phyloP scores from a whole-genome alignment of 495 filamentous ascomycete species.

The Aspergillus avenaceus region DNA sequence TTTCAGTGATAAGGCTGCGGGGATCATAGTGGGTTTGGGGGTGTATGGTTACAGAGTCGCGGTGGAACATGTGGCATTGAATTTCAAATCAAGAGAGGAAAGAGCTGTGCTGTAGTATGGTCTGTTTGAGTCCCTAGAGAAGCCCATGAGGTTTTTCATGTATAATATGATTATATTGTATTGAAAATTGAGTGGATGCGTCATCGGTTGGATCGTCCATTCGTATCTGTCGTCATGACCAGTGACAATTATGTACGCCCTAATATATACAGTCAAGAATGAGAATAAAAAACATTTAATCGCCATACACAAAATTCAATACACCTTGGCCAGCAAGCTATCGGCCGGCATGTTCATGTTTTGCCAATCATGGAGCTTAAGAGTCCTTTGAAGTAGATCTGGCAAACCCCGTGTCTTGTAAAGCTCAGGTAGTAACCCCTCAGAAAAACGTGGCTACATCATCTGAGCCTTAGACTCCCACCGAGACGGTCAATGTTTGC shows the following conservation, averaged over 20 bases:
- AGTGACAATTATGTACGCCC: conserved; percentile 1
- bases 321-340: neutral
- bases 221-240: neutral
- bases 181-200: neutral
- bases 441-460: too few species aligned
- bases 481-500: too few species aligned
- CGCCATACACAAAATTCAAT: neutral
- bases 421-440: too few species aligned
- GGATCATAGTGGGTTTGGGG: conserved; percentile 64
- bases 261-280: conserved; percentile 8
- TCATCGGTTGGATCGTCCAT: neutral
- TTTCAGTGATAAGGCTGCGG: conserved; percentile 66
- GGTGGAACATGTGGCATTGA: conserved; percentile 54
- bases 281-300: neutral
- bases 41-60: conserved; percentile 67
- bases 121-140: too few species aligned
- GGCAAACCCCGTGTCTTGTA: too few species aligned
- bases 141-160: too few species aligned
- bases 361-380: too few species aligned
- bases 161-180: neutral
- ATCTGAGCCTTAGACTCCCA: too few species aligned
- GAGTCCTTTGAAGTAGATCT: too few species aligned
- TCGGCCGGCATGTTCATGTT: too few species aligned
- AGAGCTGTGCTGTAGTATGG: conserved; percentile 2
- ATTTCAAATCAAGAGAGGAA: conserved; percentile 36